Conservation (phyloP, 1,139 yeast species). For the Geotrichum phurueaensis region DNA sequence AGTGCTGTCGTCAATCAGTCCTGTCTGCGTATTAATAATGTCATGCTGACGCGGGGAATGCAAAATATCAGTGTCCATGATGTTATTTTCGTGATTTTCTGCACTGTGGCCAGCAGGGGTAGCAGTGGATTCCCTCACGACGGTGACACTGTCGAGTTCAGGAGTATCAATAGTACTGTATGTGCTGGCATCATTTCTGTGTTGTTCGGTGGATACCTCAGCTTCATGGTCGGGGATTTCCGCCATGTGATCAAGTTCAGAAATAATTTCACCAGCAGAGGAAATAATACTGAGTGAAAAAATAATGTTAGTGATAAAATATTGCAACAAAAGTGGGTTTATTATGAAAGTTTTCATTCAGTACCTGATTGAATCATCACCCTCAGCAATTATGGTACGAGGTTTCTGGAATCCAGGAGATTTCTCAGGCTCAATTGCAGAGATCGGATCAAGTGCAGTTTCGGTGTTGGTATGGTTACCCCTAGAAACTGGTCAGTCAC, state of each 20-base stretch:
- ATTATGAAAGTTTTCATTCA: neutral
- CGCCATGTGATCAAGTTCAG: neutral
- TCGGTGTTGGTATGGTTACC: neutral
- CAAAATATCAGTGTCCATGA: neutral
- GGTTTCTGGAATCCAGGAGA: neutral
- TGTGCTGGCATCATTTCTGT: neutral
- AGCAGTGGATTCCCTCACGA: neutral
- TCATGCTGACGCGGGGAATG: neutral
- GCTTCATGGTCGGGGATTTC: neutral
- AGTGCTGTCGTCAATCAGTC: neutral
- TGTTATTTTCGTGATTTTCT: neutral
- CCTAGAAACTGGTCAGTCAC: neutral
- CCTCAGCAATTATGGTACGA: neutral
- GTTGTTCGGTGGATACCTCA: neutral
- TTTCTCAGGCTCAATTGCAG: neutral
- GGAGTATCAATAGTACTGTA: neutral
- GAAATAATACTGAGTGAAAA: neutral
- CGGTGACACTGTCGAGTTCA: neutral
- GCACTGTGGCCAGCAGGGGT: neutral
- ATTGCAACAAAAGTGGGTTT: neutral
- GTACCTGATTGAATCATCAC: neutral
- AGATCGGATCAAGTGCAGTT: neutral
- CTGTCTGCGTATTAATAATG: neutral
- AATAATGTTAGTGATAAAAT: neutral
- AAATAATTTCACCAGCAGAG: neutral